A percentile compares a stretch with the other conserved stretches of the same genome.
These are phyloP conservation scores for Breynia disticha DNA, from an alignment of 441 rosid species.

Conservation along the genomic window DNA sequence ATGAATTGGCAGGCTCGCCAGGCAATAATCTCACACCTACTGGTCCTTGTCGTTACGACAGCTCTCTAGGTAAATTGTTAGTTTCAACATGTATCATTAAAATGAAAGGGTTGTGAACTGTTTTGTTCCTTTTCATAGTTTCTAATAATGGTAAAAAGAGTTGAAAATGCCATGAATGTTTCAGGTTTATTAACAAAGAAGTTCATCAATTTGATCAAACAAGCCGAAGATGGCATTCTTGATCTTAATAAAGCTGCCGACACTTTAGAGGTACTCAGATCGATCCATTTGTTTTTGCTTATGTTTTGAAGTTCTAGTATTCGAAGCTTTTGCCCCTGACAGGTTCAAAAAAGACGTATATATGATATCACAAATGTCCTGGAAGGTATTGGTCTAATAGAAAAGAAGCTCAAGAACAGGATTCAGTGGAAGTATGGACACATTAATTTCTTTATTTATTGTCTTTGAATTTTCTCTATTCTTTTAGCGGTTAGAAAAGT, in stretches of 20 bases:
- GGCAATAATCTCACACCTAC: slow-evolving; percentile 68
- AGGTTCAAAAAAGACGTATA: slow-evolving; percentile 98
- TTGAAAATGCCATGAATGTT: slow-evolving; percentile 1
- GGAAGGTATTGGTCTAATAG: slow-evolving; percentile 95
- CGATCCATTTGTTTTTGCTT: slow-evolving; percentile 6
- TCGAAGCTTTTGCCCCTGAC: slow-evolving; percentile 19
- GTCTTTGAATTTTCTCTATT: not conserved
- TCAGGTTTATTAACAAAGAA: slow-evolving; percentile 93
- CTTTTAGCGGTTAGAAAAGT: not conserved
- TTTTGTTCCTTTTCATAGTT: not conserved
- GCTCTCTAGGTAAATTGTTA: slow-evolving; percentile 71
- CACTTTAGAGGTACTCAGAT: slow-evolving; percentile 62
- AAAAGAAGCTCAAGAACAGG: slow-evolving; percentile 93
- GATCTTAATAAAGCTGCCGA: slow-evolving; percentile 93
- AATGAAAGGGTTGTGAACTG: not conserved
- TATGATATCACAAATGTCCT: slow-evolving; percentile 97
- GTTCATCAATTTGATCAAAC: slow-evolving; percentile 87
- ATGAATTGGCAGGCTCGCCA: slow-evolving; percentile 75
- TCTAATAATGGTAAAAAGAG: not conserved
- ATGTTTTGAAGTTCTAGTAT: slow-evolving; percentile 10
- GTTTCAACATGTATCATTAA: not conserved
- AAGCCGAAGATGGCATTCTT: slow-evolving; percentile 92
- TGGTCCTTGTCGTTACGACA: slow-evolving; percentile 97
- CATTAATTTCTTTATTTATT: slow-evolving; percentile 10
- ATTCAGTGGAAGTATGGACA: slow-evolving; percentile 89